phyloP scores from a whole-genome alignment of 495 filamentous ascomycete genomes.

The Oleoguttula mirabilis region DNA sequence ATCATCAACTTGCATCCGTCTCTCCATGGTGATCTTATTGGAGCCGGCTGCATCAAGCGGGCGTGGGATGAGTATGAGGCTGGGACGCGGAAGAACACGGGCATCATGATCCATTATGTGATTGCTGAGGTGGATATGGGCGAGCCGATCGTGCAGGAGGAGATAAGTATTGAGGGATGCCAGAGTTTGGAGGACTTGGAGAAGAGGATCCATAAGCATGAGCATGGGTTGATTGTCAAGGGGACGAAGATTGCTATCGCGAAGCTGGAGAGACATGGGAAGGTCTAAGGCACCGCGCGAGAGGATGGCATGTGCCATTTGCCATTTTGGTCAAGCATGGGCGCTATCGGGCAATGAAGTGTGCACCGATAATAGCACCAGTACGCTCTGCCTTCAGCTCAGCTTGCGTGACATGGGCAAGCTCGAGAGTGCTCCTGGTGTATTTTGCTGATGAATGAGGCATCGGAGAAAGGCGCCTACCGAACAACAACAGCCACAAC shows the following conservation, averaged over 20 bases:
- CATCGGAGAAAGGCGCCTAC: no score
- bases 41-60: conserved; percentile 63
- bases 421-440: no score
- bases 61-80: conserved; percentile 63
- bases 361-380: not conserved
- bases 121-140: conserved; percentile 77
- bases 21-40: conserved; percentile 63
- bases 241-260: conserved; percentile 9
- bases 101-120: conserved; percentile 90
- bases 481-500: no score
- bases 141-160: conserved; percentile 54
- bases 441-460: no score
- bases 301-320: no score
- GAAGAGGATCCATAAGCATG: conserved; percentile 26
- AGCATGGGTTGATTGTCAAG: conserved; percentile 17
- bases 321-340: not conserved
- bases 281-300: no score
- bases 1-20: conserved; percentile 87
- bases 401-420: no score
- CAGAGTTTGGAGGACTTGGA: conserved; percentile 20
- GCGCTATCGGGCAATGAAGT: not conserved
- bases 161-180: conserved; percentile 48
- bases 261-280: not conserved
- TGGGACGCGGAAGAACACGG: conserved; percentile 63
- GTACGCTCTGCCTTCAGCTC: not conserved